A percentile compares a stretch with the other conserved stretches of the same genome.
Evolutionary conservation across 176 grass and related monocot species (phyloP).

Genomic region (Olyra latifolia): DNA sequence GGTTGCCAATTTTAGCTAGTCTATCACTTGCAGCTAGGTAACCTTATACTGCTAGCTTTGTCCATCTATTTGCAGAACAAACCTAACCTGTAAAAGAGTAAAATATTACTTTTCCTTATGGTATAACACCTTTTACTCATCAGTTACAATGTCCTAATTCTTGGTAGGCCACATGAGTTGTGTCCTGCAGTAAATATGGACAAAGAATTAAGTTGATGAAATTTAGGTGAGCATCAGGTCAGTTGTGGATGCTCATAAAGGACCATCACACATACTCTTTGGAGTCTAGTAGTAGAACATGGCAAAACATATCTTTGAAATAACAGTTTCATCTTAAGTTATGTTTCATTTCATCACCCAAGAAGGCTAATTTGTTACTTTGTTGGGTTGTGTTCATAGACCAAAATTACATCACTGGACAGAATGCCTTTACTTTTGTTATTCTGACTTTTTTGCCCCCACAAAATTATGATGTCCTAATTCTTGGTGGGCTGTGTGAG

Average conservation of each 20-base stretch:
- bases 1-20: not conserved
- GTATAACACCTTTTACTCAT: not conserved
- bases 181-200: slow-evolving; percentile 46
- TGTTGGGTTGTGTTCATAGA: not conserved
- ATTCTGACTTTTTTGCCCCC: not conserved
- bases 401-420: not conserved
- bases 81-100: not conserved
- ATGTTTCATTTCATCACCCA: not conserved
- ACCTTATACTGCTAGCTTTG: not conserved
- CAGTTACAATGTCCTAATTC: slow-evolving; percentile 43
- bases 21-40: not conserved
- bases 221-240: slow-evolving; percentile 39
- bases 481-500: slow-evolving; percentile 28
- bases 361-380: not conserved
- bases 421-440: not conserved
- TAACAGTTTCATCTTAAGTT: not conserved
- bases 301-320: not conserved
- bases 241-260: slow-evolving; percentile 38
- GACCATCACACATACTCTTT: slow-evolving; percentile 28
- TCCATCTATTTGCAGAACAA: not conserved
- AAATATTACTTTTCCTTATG: slow-evolving; percentile 6
- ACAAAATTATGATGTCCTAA: slow-evolving; percentile 4
- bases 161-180: slow-evolving; percentile 39
- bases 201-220: slow-evolving; percentile 39
- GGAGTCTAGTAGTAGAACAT: not conserved